Percentiles rank a stretch among this genome's conserved stretches.
These are phyloP conservation scores for Rhynchosporium graminicola DNA, from an alignment of 2,329 filamentous ascomycete genomes.

Conservation along the genomic window DNA sequence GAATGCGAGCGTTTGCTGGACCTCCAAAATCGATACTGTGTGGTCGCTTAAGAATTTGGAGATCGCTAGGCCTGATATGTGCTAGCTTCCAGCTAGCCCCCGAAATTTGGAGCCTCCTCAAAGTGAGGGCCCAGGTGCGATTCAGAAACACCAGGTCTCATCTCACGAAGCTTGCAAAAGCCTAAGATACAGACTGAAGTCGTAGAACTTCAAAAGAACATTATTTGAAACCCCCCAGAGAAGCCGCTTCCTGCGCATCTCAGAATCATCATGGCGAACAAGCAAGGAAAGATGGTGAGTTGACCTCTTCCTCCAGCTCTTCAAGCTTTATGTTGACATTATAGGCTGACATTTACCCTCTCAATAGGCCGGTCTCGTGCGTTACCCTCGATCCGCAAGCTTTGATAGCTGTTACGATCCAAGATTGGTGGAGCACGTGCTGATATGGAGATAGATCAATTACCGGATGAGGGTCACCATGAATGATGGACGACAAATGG, in stretches of 20 bases:
- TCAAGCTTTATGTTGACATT: slow-evolving; percentile 53
- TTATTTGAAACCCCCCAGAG: slow-evolving; percentile 41
- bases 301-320: slow-evolving; percentile 40
- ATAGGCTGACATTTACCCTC: slow-evolving; percentile 58
- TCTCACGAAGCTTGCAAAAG: slow-evolving; percentile 36
- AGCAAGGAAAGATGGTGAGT: slow-evolving; percentile 99
- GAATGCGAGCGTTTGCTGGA: slow-evolving; percentile 26
- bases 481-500: slow-evolving; percentile 94
- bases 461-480: slow-evolving; percentile 98
- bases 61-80: slow-evolving; percentile 17
- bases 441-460: slow-evolving; percentile 72
- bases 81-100: slow-evolving; percentile 12
- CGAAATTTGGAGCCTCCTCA: slow-evolving; percentile 20
- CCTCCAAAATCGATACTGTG: slow-evolving; percentile 20
- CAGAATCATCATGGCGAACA: slow-evolving; percentile 70
- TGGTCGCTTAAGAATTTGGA: slow-evolving; percentile 13
- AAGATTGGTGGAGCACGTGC: slow-evolving; percentile 16
- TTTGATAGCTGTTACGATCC: slow-evolving; percentile 40
- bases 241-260: slow-evolving; percentile 44
- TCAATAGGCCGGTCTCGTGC: slow-evolving; percentile 69
- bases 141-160: slow-evolving; percentile 26
- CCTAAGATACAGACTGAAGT: slow-evolving; percentile 39
- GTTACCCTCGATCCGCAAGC: slow-evolving; percentile 43
- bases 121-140: slow-evolving; percentile 10
- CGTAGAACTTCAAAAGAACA: slow-evolving; percentile 38